Conservation (phyloP, 768 basidiomycete genomes). For the Sarcomyxa edulis region DNA sequence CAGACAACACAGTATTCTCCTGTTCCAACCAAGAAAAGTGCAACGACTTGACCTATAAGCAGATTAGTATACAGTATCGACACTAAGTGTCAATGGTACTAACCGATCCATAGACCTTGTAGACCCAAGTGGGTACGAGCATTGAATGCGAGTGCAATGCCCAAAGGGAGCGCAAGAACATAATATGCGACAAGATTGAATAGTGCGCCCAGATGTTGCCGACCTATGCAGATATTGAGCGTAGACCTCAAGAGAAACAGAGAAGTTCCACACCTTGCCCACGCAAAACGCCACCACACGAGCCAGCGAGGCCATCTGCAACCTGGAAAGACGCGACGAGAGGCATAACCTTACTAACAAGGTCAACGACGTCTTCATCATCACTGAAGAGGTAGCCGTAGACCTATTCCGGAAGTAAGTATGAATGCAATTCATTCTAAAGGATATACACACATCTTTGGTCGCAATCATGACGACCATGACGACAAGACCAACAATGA, state of each 20-base stretch:
- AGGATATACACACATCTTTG: slow-evolving; percentile 42
- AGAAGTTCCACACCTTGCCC: slow-evolving; percentile 54
- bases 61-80: slow-evolving; percentile 12
- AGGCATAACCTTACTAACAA: slow-evolving; percentile 67
- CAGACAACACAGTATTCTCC: slow-evolving; percentile 62
- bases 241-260: slow-evolving; percentile 6
- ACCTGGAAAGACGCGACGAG: slow-evolving; percentile 76
- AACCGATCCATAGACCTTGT: slow-evolving; percentile 78
- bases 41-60: slow-evolving; percentile 61
- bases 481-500: slow-evolving; percentile 50
- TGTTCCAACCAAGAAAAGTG: slow-evolving; percentile 64
- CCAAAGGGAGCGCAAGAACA: slow-evolving; percentile 71
- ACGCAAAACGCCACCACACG: slow-evolving; percentile 71
- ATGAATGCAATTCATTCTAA: background rate
- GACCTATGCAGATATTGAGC: slow-evolving; percentile 33
- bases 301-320: slow-evolving; percentile 67
- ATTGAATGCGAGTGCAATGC: slow-evolving; percentile 67
- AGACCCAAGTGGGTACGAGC: slow-evolving; percentile 38
- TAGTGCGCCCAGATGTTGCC: slow-evolving; percentile 68
- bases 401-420: slow-evolving; percentile 27
- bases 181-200: slow-evolving; percentile 80
- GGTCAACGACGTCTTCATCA: slow-evolving; percentile 46
- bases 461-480: slow-evolving; percentile 54
- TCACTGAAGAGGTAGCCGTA: slow-evolving; percentile 70
- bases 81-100: slow-evolving; percentile 24